phyloP scores from a whole-genome alignment of 1,284 basidiomycete genomes.

The Vanrija sp. region DNA sequence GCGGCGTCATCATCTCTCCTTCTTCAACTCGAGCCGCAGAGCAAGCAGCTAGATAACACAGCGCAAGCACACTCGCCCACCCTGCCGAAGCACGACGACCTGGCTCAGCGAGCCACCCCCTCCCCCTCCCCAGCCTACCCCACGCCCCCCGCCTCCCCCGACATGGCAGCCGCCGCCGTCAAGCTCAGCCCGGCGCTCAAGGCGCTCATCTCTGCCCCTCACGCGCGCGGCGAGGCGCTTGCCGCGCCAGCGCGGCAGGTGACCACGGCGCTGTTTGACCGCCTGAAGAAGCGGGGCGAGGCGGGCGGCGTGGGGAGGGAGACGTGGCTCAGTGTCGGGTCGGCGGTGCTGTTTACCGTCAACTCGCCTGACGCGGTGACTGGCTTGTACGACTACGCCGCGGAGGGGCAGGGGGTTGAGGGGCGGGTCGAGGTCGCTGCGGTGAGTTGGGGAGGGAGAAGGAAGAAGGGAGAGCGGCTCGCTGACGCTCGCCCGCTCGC shows the following conservation, averaged over 20 bases:
- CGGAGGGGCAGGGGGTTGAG: conserved; percentile 9
- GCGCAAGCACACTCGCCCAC: too few relatives aligned
- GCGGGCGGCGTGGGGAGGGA: conserved; percentile 18
- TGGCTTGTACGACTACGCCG: conserved; percentile 37
- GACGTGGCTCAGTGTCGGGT: conserved; percentile 38
- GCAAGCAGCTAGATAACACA: too few relatives aligned
- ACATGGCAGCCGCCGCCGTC: conserved; percentile 14
- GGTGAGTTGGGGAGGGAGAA: conserved; percentile 9
- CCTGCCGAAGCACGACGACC: too few relatives aligned
- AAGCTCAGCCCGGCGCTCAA: conserved; percentile 43
- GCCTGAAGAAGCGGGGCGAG: conserved; percentile 24
- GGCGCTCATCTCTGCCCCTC: conserved; percentile 33
- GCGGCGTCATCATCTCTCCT: too few relatives aligned
- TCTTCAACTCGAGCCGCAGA: too few relatives aligned
- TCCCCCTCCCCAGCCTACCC: too few relatives aligned
- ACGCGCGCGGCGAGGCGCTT: conserved; percentile 28
- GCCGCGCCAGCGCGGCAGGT: conserved; percentile 25
- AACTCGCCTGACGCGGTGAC: conserved; percentile 42
- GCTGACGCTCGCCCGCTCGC: not conserved
- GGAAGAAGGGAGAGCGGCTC: not conserved
- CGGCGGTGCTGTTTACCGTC: conserved; percentile 40
- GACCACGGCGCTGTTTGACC: conserved; percentile 26
- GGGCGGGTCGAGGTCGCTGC: conserved; percentile 25
- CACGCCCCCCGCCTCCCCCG: not conserved
- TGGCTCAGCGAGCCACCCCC: too few relatives aligned